Percentiles rank a stretch among this genome's conserved stretches.
phyloP scores from a whole-genome alignment of 2,329 filamentous ascomycete genomes.

The Colletotrichum filicis region DNA sequence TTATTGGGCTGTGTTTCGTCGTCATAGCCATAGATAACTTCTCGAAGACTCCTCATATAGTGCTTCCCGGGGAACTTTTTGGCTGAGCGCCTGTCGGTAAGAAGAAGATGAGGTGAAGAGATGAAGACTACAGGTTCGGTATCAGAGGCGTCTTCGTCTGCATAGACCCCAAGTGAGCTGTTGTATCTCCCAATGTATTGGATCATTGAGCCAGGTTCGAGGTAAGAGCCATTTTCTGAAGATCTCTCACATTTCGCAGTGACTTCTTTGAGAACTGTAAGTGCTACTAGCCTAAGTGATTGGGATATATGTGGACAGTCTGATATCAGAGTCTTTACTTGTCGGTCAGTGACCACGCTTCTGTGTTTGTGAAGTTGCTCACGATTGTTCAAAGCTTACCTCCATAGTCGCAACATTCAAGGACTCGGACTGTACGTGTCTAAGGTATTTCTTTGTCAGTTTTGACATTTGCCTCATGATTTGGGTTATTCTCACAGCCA shows the following conservation, averaged over 20 bases:
- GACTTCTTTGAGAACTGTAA: conserved; percentile 2
- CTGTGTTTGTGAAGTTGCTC: not conserved
- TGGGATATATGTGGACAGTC: conserved; percentile 4
- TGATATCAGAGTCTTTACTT: not conserved
- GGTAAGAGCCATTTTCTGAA: not conserved
- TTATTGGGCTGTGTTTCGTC: not conserved
- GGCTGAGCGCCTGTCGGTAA: not conserved
- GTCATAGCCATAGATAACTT: conserved; percentile 17
- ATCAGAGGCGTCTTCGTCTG: not conserved
- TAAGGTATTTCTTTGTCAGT: not conserved
- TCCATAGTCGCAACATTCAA: conserved; percentile 1
- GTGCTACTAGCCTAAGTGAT: conserved; percentile 2
- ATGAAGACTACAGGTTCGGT: conserved; percentile 11
- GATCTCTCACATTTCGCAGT: not conserved
- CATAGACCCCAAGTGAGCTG: not conserved
- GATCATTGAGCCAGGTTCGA: conserved; percentile 8
- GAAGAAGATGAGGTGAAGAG: not conserved
- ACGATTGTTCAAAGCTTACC: conserved; percentile 8
- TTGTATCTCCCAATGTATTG: conserved; percentile 15
- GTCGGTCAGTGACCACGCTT: not conserved
- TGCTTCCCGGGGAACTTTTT: not conserved
- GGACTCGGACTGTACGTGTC: not conserved
- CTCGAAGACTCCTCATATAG: not conserved
- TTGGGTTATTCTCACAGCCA: not conserved
- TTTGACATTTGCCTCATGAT: not conserved